These are phyloP conservation scores for Skeletonema potamos DNA, from an alignment of 108 stramenopile species.

Conservation along the genomic window DNA sequence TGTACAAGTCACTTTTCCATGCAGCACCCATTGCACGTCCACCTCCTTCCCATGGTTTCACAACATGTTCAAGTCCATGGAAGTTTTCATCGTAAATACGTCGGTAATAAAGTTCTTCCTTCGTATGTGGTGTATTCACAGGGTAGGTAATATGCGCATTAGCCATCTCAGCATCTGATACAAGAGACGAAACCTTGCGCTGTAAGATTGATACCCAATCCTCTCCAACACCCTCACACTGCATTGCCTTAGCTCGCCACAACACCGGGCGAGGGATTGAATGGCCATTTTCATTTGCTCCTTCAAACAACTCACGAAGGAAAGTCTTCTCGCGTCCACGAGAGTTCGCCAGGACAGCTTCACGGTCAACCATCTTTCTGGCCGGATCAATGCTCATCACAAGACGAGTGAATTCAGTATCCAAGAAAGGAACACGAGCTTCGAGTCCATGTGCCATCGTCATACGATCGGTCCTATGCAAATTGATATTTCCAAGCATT, in stretches of 20 bases:
- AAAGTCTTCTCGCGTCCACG: slow-evolving; percentile 71
- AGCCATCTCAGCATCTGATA: slow-evolving; percentile 70
- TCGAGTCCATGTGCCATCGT: slow-evolving; percentile 82
- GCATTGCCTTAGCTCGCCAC: slow-evolving; percentile 86
- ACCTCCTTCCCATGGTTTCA: slow-evolving; percentile 74
- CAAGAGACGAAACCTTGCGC: slow-evolving; percentile 56
- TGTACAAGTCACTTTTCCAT: slow-evolving; percentile 72
- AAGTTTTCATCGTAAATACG: slow-evolving; percentile 66
- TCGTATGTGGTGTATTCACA: slow-evolving; percentile 74
- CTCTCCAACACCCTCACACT: slow-evolving; percentile 83
- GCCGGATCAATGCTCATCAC: slow-evolving; percentile 72
- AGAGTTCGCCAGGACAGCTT: slow-evolving; percentile 59
- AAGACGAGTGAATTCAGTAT: slow-evolving; percentile 65
- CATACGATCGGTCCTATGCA: slow-evolving; percentile 79
- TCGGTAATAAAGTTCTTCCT: slow-evolving; percentile 80
- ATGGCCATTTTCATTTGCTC: slow-evolving; percentile 63
- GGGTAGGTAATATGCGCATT: slow-evolving; percentile 59
- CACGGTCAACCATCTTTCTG: slow-evolving; percentile 63
- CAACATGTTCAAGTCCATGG: slow-evolving; percentile 65
- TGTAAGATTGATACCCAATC: slow-evolving; percentile 82
- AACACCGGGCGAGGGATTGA: slow-evolving; percentile 65
- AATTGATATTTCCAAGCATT: slow-evolving; percentile 70
- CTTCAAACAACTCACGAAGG: slow-evolving; percentile 66
- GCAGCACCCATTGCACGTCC: slow-evolving; percentile 71
- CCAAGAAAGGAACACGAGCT: slow-evolving; percentile 82